Base-by-base conservation (phyloP, 1,284 basidiomycete species). In the Ustilago trichophora region DNA sequence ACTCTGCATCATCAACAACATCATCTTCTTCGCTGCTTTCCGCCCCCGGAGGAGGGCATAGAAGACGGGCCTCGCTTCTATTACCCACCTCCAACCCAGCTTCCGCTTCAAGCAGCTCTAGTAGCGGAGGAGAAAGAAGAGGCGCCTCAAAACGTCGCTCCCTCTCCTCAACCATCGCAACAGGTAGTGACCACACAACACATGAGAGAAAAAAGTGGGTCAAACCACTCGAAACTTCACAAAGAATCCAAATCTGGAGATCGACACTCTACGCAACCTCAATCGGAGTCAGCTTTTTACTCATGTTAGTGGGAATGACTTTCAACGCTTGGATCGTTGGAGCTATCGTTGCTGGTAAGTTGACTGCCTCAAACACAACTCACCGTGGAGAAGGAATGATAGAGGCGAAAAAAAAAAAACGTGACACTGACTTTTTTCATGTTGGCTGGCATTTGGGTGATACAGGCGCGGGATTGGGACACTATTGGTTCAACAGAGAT, bases 271-370 rank as follows among this genome's bases (percentile, higher is more conserved):
- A 77, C 42, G 73, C 72, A 24, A 21, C 37, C 0, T 49, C 47
- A 5, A 58, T 75, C 9, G 40, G 36, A 1, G 34, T 76, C 11
- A 60, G 69, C n/a, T 73, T 75, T 19, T 33, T 58, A 15, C 38
- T 77, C 12, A 77, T 77, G 76, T 44, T 77, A 18, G 54, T 76
- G 1, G 60, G 62, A 16, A 77, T 77, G 76, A 73, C 74, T 2
- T 77, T 76, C 53, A 77, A 77, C 43, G 64, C 58, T 0, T 77
- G n/a, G n/a, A n/a, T n/a, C n/a, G n/a, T n/a, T n/a, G n/a, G n/a
- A n/a, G n/a, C n/a, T n/a, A n/a, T n/a, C n/a, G n/a, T n/a, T n/a
- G n/a, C n/a, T n/a, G n/a, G n/a, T n/a, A n/a, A n/a, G n/a, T n/a
- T n/a, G n/a, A n/a, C n/a, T n/a, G n/a, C n/a, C n/a, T n/a, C n/a